phyloP scores from a whole-genome alignment of 148 eudicot genomes.

The Heliosperma pusillum region DNA sequence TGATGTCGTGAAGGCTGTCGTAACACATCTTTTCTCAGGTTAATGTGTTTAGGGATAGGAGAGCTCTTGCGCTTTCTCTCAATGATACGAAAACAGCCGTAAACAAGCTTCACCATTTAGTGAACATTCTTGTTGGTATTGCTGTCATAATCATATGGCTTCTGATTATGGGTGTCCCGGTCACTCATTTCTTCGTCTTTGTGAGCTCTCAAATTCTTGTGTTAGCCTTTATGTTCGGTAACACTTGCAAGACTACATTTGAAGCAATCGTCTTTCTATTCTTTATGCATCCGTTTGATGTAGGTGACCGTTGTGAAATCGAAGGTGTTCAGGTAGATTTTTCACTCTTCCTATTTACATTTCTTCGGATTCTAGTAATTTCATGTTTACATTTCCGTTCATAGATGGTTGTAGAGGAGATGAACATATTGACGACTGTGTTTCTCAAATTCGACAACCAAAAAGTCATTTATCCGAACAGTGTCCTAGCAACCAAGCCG shows the following conservation, averaged over 20 bases:
- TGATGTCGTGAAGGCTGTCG: too few relatives aligned
- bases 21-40: slow-evolving; percentile 37
- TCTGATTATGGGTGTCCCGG: slow-evolving; percentile 57
- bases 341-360: too few relatives aligned
- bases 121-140: slow-evolving; percentile 46
- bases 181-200: slow-evolving; percentile 56
- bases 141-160: slow-evolving; percentile 56
- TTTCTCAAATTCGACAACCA: slow-evolving; percentile 73
- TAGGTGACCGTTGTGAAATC: slow-evolving; percentile 35
- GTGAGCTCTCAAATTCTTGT: slow-evolving; percentile 60
- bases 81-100: slow-evolving; percentile 87
- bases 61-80: slow-evolving; percentile 79
- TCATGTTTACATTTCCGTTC: background rate
- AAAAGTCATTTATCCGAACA: slow-evolving; percentile 71
- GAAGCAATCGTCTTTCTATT: slow-evolving; percentile 84
- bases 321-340: slow-evolving; percentile 85
- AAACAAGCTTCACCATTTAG: slow-evolving; percentile 64
- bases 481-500: slow-evolving; percentile 72
- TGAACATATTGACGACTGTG: slow-evolving; percentile 72
- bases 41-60: slow-evolving; percentile 62
- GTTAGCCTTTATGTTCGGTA: slow-evolving; percentile 57
- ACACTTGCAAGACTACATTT: slow-evolving; percentile 75
- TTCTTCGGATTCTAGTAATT: background rate
- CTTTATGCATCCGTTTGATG: slow-evolving; percentile 43
- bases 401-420: slow-evolving; percentile 89